These are phyloP conservation scores for Fusarium sp. DNA, from an alignment of 2,329 filamentous ascomycete species.

Conservation along the genomic window DNA sequence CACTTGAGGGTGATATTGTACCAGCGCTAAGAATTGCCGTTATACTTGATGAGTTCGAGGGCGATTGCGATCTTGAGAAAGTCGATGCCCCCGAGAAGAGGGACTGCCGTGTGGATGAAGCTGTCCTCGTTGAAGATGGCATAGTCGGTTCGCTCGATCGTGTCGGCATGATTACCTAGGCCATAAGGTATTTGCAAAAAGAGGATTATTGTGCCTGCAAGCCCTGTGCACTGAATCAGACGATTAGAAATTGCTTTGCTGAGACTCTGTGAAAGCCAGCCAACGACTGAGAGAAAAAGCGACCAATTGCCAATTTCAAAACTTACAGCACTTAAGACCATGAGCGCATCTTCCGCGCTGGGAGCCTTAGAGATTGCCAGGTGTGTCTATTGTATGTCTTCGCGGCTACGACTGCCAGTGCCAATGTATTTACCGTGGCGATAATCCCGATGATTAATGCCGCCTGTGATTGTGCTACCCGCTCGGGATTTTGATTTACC, in stretches of 20 bases:
- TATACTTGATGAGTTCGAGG: too few species aligned
- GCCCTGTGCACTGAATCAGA: neutral
- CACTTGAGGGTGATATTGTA: too few species aligned
- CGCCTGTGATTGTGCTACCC: conserved; percentile 1
- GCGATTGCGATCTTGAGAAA: too few species aligned
- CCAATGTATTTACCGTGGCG: neutral
- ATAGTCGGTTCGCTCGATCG: too few species aligned
- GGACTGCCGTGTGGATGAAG: too few species aligned
- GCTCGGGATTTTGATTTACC: neutral
- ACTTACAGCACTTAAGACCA: conserved; percentile 1
- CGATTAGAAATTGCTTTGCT: neutral
- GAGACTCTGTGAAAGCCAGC: neutral
- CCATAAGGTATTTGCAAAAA: too few species aligned
- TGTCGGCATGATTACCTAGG: too few species aligned
- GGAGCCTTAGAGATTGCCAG: neutral
- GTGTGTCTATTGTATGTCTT: neutral
- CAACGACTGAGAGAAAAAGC: too few species aligned
- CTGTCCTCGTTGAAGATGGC: too few species aligned
- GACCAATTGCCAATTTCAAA: neutral
- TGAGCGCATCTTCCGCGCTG: neutral
- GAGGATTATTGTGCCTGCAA: neutral
- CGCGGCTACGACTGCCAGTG: neutral
- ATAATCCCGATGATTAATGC: neutral
- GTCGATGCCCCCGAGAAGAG: too few species aligned
- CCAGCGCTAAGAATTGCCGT: too few species aligned